Percentiles rank a stretch among this genome's conserved stretches.
Conservation (phyloP, 2,329 filamentous ascomycete species). For the Exophiala sp. region DNA sequence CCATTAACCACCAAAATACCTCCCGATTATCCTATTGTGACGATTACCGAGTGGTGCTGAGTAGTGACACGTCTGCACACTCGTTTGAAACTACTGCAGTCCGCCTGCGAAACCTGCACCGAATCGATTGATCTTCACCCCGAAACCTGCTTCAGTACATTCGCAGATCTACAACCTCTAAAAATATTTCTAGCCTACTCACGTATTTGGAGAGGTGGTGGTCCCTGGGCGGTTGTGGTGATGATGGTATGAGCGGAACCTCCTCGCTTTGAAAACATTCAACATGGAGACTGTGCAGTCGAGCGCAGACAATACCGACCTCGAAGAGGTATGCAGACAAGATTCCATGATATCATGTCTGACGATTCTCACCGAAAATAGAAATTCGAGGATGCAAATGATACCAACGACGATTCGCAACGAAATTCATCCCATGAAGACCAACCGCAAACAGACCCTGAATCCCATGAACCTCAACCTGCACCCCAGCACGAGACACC, state of each 20-base stretch:
- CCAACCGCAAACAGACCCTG: conserved; percentile 3
- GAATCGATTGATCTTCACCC: too few species aligned
- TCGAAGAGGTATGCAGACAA: conserved; percentile 38
- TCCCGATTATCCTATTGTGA: too few species aligned
- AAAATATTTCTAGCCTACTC: too few species aligned
- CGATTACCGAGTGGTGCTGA: too few species aligned
- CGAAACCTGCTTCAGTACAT: too few species aligned
- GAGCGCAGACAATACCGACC: conserved; percentile 40
- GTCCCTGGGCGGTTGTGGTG: background rate
- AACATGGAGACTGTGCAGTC: conserved; percentile 34
- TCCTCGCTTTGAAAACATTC: conserved; percentile 1
- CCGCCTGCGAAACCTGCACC: too few species aligned
- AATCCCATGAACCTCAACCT: conserved; percentile 2
- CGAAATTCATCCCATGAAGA: conserved; percentile 8
- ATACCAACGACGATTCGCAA: conserved; percentile 17
- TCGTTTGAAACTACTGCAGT: too few species aligned
- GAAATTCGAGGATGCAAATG: conserved; percentile 78
- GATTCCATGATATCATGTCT: conserved; percentile 2
- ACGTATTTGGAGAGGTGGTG: too few species aligned
- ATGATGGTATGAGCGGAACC: conserved; percentile 12
- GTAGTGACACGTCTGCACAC: too few species aligned
- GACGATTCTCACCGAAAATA: conserved; percentile 51
- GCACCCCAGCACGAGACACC: background rate
- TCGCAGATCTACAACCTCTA: too few species aligned
- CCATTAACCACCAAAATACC: too few species aligned